Percentiles rank a stretch among this genome's conserved stretches.
These are phyloP conservation scores for Pichiaceae sp. DNA, from an alignment of 1,139 yeast genomes.

Conservation along the genomic window DNA sequence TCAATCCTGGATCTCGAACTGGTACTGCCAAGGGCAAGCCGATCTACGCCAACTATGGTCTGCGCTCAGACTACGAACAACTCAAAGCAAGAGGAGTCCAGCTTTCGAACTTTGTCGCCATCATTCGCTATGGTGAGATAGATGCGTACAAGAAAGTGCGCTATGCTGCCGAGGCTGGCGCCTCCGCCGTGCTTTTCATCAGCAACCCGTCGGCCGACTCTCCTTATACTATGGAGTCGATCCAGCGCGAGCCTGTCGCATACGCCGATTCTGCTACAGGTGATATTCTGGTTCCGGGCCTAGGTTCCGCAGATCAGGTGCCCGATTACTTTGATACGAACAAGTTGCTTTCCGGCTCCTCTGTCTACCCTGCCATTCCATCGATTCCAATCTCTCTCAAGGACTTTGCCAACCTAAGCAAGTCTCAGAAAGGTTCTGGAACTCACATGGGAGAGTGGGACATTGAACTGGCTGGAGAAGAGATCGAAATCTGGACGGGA, in stretches of 20 bases:
- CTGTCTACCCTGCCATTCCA: conserved; percentile 62
- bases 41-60: conserved; percentile 61
- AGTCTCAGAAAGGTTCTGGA: conserved; percentile 35
- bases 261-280: conserved; percentile 64
- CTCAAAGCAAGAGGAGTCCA: conserved; percentile 32
- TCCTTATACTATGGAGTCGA: conserved; percentile 31
- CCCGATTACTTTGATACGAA: conserved; percentile 13
- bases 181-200: conserved; percentile 49
- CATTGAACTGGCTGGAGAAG: conserved; percentile 14
- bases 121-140: conserved; percentile 41
- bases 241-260: conserved; percentile 61
- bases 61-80: conserved; percentile 43
- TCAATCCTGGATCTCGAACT: conserved; percentile 59
- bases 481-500: conserved; percentile 33
- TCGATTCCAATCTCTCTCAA: conserved; percentile 67
- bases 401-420: conserved; percentile 50
- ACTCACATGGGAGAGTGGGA: conserved; percentile 28
- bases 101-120: conserved; percentile 36
- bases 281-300: conserved; percentile 71
- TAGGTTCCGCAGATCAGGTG: conserved; percentile 23
- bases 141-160: conserved; percentile 43
- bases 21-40: conserved; percentile 47
- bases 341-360: conserved; percentile 36
- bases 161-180: conserved; percentile 43
- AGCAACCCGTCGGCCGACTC: conserved; percentile 29